Base-by-base conservation (phyloP, 352 stramenopile species). In the Globisporangium paddicum region DNA sequence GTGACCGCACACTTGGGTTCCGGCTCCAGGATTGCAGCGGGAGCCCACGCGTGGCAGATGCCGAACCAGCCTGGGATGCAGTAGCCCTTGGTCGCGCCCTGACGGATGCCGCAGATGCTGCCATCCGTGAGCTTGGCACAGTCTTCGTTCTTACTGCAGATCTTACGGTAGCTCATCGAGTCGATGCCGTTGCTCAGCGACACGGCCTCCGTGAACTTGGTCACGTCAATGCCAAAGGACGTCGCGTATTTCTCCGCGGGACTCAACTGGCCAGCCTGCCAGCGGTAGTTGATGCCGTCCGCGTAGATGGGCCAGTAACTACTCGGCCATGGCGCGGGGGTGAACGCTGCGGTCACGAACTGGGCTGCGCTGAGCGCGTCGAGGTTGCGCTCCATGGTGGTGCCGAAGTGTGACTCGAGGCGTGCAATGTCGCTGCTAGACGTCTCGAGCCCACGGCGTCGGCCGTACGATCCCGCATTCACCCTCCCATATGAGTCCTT, bases 201-300 rank as follows among this genome's bases (percentile, higher is more conserved):
- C 21, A 64, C 49, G 16, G 23, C 53, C 42, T 75, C 66, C 42
- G 71, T 61, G n/a, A 56, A 48, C 23, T 49, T 28, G 2, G 62
- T 42, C 7, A 73, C 64, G 48, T 86, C 58, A 0, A 71, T 40
- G 0, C 53, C 61, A n/a, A n/a, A n/a, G 34, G 80, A 86, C 19
- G 73, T 73, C 3, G 76, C 76, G 53, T 86, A 86, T 59, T 84
- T 84, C 47, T 67, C 72, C 7, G 73, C 58, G 4, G 76, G 32
- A 25, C 48, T n/a, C n/a, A n/a, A n/a, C n/a, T n/a, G n/a, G n/a
- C n/a, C n/a, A n/a, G n/a, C n/a, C n/a, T n/a, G n/a, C n/a, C n/a
- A n/a, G n/a, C n/a, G n/a, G n/a, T n/a, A n/a, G 68, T 89, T 86
- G 70, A 89, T 89, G 50, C 75, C 68, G 67, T 89, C 79, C 45